Evolutionary conservation across 192 early-diverging fungal genomes (phyloP), one percentile per base, ranked within the genome.

Genomic region (Kappamyces sp.): DNA sequence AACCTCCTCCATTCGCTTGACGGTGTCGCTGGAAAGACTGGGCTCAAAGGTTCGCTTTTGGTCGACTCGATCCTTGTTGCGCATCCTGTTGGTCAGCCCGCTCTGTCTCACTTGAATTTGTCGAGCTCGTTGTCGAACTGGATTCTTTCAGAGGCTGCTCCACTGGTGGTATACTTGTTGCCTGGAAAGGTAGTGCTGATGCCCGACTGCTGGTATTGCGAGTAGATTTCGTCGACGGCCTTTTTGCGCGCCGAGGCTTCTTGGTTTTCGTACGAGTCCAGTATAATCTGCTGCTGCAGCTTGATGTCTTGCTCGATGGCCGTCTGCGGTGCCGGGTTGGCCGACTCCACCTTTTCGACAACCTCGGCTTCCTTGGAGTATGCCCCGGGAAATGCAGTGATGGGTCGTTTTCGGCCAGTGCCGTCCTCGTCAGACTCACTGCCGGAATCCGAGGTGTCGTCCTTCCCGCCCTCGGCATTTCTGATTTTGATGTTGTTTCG

Each of bases 401-500:
- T 54, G 40, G 38, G 50, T 36, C 34, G 30, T 47, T 59, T 62
- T 5, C 31, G 46, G 29, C 14, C 49, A 36, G 43, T 22, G 29
- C 50, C 9, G 0, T 62, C 47, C 7, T 60, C 58, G 29, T 51
- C 49, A 29, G 49, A 51, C 22, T 60, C 46, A 33, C 22, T 37
- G 9, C 41, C 42, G 38, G 46, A 29, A 5, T 62, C 59, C 59
- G 32, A 62, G 35, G 43, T 41, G 2, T 47, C 45, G 5, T 47
- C 40, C 9, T 59, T 38, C 47, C 45, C 55, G 32, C 33, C 34
- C 8, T 55, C 54, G 36, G 59, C 40, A 0, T 35, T 60, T 35
- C 66, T 58, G 48, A 81, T 70, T 51, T 63, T 66, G 35, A 83
- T 70, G 14, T 60, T 76, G 54, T 83, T 83, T 22, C 74, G 66